phyloP scores from a whole-genome alignment of 2,329 filamentous ascomycete genomes.

The Colletotrichum sp. region DNA sequence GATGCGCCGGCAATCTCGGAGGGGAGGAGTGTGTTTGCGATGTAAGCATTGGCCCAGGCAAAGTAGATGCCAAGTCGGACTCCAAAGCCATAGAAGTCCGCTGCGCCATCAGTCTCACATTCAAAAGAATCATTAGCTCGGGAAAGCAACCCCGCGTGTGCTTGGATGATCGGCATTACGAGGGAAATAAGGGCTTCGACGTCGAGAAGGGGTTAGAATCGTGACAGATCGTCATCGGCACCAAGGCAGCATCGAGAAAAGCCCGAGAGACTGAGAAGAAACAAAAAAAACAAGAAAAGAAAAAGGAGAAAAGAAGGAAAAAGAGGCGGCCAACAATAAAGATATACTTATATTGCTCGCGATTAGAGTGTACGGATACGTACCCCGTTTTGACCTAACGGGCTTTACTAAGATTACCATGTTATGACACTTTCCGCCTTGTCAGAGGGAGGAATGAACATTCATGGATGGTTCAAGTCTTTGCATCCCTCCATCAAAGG shows the following conservation, averaged over 20 bases:
- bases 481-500: neutral
- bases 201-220: neutral
- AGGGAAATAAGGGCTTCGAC: neutral
- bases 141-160: neutral
- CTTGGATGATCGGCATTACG: neutral
- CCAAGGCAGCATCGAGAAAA: neutral
- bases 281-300: too few species aligned
- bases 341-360: neutral
- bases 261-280: neutral
- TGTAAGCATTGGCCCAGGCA: conserved; percentile 30
- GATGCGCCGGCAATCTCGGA: conserved; percentile 25
- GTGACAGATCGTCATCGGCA: neutral
- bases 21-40: conserved; percentile 30
- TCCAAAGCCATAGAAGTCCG: conserved; percentile 36
- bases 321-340: too few species aligned
- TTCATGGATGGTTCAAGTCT: neutral
- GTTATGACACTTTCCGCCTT: neutral
- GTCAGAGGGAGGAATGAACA: neutral
- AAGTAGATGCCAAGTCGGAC: conserved; percentile 37
- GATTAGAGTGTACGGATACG: too few species aligned
- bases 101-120: conserved; percentile 26
- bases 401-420: neutral
- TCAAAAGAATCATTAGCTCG: neutral
- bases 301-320: too few species aligned
- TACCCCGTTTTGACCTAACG: too few species aligned